Evolutionary conservation across 306 rosid genomes (phyloP), one percentile per base, ranked within the genome.

Genomic region (Prosopis cineraria): DNA sequence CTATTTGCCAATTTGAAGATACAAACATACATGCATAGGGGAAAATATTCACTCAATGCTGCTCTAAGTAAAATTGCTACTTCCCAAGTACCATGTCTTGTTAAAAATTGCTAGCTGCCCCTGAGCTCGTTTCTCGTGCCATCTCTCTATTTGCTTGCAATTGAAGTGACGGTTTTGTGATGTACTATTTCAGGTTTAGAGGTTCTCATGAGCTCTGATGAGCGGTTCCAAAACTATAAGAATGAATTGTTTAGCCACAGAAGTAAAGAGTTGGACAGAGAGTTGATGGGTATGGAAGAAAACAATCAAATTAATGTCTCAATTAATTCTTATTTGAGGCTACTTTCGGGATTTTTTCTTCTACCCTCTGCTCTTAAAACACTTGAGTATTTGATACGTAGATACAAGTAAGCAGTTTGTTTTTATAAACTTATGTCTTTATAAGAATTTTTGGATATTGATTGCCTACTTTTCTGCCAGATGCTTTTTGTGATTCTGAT

Each of bases 331-430:
- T 95, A 82, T 80, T 83, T 92, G 48, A 88, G 81, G 78, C 75
- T 92, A 20, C 80, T 95, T 39, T 92, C 97, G 0, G 92, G 88
- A 55, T 60, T 84, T 72, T 88, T 95, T 68, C 91, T 82, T 67
- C 82, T 80, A 50, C 83, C 88, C 0, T 83, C 98, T 1, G 81
- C 98, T 4, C 82, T 85, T 68, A 81, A 87, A 88, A 94, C 98
- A 9, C 87, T 94, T 4, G 97, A 94, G 88, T 94, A 90, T 83
- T 87, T 94, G 97, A 82, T 92, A 56, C 91, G 98, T 2, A 81
- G 93, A 88, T 84, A 88, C 81, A 87, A 89, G 98, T 94, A 80
- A 71, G 97, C n/a, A n/a, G 5, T 60, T 22, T 78, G 24, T 77
- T 74, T 74, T 40, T 14, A 56, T 58, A 8, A 24, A 1, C 2